phyloP scores from a whole-genome alignment of 495 filamentous ascomycete species.

The Aspergillus steynii region DNA sequence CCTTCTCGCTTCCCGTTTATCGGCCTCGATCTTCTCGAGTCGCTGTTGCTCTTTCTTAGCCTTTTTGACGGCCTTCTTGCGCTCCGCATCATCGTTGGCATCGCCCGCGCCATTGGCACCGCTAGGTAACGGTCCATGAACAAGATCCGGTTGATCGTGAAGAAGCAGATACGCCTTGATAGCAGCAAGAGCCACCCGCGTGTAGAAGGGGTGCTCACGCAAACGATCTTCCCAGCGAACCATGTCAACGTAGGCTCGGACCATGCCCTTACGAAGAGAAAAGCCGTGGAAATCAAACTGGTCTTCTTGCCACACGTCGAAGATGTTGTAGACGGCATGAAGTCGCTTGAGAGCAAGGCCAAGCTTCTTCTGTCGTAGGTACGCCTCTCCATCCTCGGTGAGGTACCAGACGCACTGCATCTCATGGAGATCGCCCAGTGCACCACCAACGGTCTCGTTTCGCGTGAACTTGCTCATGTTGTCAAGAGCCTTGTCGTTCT shows the following conservation, averaged over 20 bases:
- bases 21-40: slow-evolving; percentile 75
- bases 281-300: slow-evolving; percentile 99
- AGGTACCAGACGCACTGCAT: slow-evolving; percentile 99
- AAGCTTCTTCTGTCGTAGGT: slow-evolving; percentile 77
- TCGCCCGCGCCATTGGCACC: slow-evolving; percentile 43
- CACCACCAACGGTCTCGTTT: slow-evolving; percentile 83
- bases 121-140: slow-evolving; percentile 54
- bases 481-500: slow-evolving; percentile 78
- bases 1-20: slow-evolving; percentile 66
- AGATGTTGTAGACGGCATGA: slow-evolving; percentile 82
- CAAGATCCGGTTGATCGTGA: slow-evolving; percentile 72
- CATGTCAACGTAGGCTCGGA: slow-evolving; percentile 94
- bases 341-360: slow-evolving; percentile 90
- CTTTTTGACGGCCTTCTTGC: slow-evolving; percentile 94
- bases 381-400: slow-evolving; percentile 91
- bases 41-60: slow-evolving; percentile 90
- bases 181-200: slow-evolving; percentile 79
- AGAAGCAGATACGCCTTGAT: slow-evolving; percentile 78
- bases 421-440: slow-evolving; percentile 87
- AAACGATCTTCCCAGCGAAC: slow-evolving; percentile 91
- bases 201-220: slow-evolving; percentile 90
- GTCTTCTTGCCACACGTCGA: slow-evolving; percentile 96
- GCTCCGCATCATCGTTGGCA: slow-evolving; percentile 64
- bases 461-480: slow-evolving; percentile 96
- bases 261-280: slow-evolving; percentile 91